Evolutionary conservation across 2,329 filamentous ascomycete species (phyloP), one percentile per base, ranked within the genome.

Genomic region (Xylariaceae sp.): DNA sequence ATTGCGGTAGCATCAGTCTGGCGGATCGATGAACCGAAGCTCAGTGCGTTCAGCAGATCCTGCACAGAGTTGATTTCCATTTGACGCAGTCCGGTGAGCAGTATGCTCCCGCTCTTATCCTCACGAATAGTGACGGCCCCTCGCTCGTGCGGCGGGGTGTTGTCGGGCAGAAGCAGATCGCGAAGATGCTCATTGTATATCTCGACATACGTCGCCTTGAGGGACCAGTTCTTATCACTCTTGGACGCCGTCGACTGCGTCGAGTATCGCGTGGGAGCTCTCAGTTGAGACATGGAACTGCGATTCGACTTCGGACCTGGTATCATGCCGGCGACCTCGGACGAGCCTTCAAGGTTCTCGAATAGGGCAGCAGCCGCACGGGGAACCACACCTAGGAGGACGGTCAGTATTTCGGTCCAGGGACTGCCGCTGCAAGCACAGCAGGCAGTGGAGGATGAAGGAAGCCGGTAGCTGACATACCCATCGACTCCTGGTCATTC

Each of bases 351-450:
- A 2, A 98, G 73, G 55, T 83, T 88, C 46, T 95, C 88, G 52
- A 98, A 98, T 5, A 98, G 72, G 18, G 81, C 77, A 19, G 76
- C 75, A 3, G 89, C 90, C 21, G 92, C 92, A 47, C 92, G 82
- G 19, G 92, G 90, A 47, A 98, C 89, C n/a, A 98, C 88, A 58
- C 90, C 90, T 93, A n/a, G n/a, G n/a, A n/a, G n/a, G n/a, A n/a
- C n/a, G n/a, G n/a, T n/a, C n/a, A n/a, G n/a, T n/a, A n/a, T n/a
- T n/a, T n/a, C n/a, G n/a, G n/a, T n/a, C n/a, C n/a, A n/a, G n/a
- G n/a, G n/a, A n/a, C n/a, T n/a, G n/a, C n/a, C n/a, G n/a, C n/a
- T n/a, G n/a, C n/a, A n/a, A n/a, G n/a, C n/a, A n/a, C n/a, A n/a
- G n/a, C n/a, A n/a, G n/a, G n/a, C n/a, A n/a, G n/a, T n/a, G n/a